These are phyloP conservation scores for Dictyostelium brefeldianum DNA, from an alignment of 78 protist species.

Conservation along the genomic window DNA sequence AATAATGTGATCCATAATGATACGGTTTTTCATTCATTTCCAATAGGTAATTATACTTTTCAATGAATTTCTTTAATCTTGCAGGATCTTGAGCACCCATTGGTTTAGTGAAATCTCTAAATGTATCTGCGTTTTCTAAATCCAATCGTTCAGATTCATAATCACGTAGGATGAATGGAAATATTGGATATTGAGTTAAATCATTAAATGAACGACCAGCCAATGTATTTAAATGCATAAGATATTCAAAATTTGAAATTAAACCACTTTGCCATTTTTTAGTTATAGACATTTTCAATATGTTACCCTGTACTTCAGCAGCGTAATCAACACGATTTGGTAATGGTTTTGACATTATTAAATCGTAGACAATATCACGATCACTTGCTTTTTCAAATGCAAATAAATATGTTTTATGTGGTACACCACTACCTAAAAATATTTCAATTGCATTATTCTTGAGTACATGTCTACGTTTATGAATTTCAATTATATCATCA, in stretches of 20 bases:
- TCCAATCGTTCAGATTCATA: constrained; percentile 80
- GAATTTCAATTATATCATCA: constrained; percentile 85
- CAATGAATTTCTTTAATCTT: constrained; percentile 70
- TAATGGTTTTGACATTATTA: constrained; percentile 70
- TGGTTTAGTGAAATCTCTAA: constrained; percentile 91
- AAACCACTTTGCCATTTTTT: constrained; percentile 90
- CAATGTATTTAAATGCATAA: constrained; percentile 94
- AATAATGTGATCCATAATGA: constrained; percentile 94
- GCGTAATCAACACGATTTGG: constrained; percentile 89
- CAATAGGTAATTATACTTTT: constrained; percentile 59
- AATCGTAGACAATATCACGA: constrained; percentile 69
- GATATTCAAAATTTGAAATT: constrained; percentile 94
- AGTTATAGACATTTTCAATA: constrained; percentile 69
- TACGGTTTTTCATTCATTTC: constrained; percentile 82
- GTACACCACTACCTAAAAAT: constrained; percentile 83
- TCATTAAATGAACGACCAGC: constrained; percentile 97
- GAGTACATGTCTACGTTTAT: constrained; percentile 87
- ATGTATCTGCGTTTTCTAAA: constrained; percentile 77
- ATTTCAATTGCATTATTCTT: constrained; percentile 91
- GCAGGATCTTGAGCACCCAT: constrained; percentile 91
- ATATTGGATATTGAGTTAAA: constrained; percentile 96
- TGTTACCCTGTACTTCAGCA: constrained; percentile 80
- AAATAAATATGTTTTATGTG: constrained; percentile 82
- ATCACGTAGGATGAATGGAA: constrained; percentile 91
- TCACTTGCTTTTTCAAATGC: constrained; percentile 73